These are phyloP conservation scores for Garcileccinum viscosum DNA, from an alignment of 1,284 basidiomycete genomes.

Conservation along the genomic window DNA sequence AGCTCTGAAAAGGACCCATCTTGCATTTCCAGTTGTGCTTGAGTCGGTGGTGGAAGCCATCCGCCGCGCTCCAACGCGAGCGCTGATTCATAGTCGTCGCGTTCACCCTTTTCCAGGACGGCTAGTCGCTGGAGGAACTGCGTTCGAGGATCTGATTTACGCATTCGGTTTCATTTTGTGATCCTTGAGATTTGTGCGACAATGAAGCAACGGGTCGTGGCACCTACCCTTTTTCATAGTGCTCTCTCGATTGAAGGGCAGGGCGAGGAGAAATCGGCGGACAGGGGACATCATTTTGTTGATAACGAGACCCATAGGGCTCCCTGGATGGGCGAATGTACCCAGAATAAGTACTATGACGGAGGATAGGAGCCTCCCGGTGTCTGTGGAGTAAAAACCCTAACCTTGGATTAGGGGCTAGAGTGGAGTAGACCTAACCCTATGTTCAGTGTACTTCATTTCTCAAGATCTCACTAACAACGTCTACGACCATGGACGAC, in stretches of 20 bases:
- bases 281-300: slow-evolving; percentile 10
- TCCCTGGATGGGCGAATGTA: too few species aligned
- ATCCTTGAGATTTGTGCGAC: not conserved
- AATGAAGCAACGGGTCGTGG: not conserved
- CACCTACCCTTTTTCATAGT: slow-evolving; percentile 13
- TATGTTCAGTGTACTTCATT: not conserved
- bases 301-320: slow-evolving; percentile 15
- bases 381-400: not conserved
- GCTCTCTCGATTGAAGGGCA: not conserved
- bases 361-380: not conserved
- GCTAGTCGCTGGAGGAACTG: slow-evolving; percentile 15
- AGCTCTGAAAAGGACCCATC: slow-evolving; percentile 22
- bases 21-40: slow-evolving; percentile 25
- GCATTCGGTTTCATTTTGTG: not conserved
- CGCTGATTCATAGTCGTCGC: slow-evolving; percentile 25
- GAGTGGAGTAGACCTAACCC: not conserved
- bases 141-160: slow-evolving; percentile 12
- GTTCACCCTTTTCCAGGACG: slow-evolving; percentile 26
- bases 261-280: not conserved
- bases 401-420: not conserved
- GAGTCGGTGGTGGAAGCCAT: slow-evolving; percentile 24
- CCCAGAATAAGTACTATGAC: too few species aligned
- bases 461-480: not conserved
- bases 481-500: slow-evolving; percentile 27
- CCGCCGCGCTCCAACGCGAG: slow-evolving; percentile 19